Percentiles rank a stretch among this genome's conserved stretches.
Evolutionary conservation across 148 eudicot genomes (phyloP).

Genomic region (Arctostaphylos glauca): DNA sequence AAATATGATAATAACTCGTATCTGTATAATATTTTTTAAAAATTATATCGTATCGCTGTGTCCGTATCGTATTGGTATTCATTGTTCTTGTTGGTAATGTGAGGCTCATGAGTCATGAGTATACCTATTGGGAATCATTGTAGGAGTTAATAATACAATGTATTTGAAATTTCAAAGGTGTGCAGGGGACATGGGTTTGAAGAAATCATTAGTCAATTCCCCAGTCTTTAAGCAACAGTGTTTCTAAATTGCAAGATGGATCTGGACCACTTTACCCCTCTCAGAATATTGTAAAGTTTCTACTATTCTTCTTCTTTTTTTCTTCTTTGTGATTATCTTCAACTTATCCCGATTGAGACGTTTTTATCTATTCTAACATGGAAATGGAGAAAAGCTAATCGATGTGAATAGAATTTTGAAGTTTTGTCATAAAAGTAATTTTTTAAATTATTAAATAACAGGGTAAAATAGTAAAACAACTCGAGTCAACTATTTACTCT

Average conservation of each 20-base stretch:
- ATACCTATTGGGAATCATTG: neutral
- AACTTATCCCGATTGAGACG: neutral
- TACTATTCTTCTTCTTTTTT: neutral
- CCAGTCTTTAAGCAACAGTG: slow-evolving; percentile 6
- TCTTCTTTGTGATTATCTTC: neutral
- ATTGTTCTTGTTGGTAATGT: neutral
- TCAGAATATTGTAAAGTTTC: neutral
- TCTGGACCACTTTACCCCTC: slow-evolving; percentile 18
- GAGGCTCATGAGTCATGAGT: neutral
- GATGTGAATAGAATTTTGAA: no score
- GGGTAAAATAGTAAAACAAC: no score
- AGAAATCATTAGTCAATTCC: slow-evolving; percentile 20
- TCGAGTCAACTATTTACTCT: no score
- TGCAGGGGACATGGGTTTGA: slow-evolving; percentile 19
- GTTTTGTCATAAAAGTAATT: no score
- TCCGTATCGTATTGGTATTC: no score
- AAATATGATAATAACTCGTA: no score
- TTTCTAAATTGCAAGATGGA: slow-evolving; percentile 12
- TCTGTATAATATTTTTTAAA: no score
- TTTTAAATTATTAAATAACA: no score
- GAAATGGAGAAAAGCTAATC: no score
- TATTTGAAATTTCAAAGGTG: neutral
- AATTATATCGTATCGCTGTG: no score
- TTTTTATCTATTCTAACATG: no score
- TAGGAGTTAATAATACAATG: neutral